Evolutionary conservation across 257 asterid species (phyloP), one percentile per base, ranked within the genome.

Genomic region (Ilex asprella): DNA sequence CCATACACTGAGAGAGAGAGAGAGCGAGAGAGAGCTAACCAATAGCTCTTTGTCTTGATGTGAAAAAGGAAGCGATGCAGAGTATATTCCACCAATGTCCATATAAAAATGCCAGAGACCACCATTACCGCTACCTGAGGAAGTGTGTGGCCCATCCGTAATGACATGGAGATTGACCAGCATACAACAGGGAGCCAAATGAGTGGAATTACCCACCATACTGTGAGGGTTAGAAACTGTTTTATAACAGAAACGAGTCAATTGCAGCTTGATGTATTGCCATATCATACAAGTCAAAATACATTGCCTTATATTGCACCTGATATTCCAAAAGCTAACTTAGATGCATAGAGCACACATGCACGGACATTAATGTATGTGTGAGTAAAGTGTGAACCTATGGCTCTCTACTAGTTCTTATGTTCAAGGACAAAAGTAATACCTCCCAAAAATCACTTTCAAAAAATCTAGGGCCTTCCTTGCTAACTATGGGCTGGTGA

Each of bases 401-500:
- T 35, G 41, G 41, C 41, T 3, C 7, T 35, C 8, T 35, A 8
- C 5, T 35, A 35, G 41, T 35, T 35, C 8, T 4, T 35, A 35
- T 35, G 41, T 35, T 35, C 41, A 49, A n/a, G 2, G 16, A 49
- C 15, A 41, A 47, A 56, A 70, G 51, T 31, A 49, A 14, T 78
- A 85, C 97, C 98, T 92, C 98, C 85, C 84, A 76, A 67, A 86
- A 65, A 66, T 81, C 88, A 73, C 85, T 92, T 73, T 74, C 83
- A 44, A 92, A 92, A 72, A 88, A 92, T 39, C 95, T 81, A 51
- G 98, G 98, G 73, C 96, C 87, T 76, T 86, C 93, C 71, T 76
- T 92, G 78, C 84, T 73, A 14, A 79, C 90, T 54, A 92, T 86
- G 44, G 97, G 97, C 86, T 86, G 95, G 80, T 92, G 98, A 75